Percentiles rank a stretch among this genome's conserved stretches.
Evolutionary conservation across 2,329 filamentous ascomycete species (phyloP).

Genomic region (Plenodomus tracheiphilus): DNA sequence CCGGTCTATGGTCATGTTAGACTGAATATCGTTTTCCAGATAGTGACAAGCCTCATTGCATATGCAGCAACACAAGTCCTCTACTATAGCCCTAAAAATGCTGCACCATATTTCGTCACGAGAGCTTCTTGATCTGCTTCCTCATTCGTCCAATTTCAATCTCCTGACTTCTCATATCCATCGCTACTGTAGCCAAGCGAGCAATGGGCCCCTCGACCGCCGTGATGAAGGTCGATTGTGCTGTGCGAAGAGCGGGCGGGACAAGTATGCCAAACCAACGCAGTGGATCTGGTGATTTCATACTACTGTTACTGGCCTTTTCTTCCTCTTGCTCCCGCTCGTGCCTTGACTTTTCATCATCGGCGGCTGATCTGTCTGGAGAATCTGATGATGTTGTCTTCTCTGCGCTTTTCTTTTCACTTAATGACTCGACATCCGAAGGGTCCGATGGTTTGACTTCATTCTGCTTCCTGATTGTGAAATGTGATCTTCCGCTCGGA

Average conservation of each 20-base stretch:
- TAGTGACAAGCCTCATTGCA: no score
- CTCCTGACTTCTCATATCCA: conserved; percentile 67
- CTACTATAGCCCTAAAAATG: not conserved
- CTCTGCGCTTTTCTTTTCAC: not conserved
- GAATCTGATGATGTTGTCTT: not conserved
- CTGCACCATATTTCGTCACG: not conserved
- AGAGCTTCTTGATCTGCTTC: conserved; percentile 50
- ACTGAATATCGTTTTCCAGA: no score
- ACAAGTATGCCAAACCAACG: conserved; percentile 60
- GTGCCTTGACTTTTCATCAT: not conserved
- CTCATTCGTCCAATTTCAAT: conserved; percentile 65
- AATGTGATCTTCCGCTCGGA: not conserved
- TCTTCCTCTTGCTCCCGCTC: not conserved
- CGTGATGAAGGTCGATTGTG: conserved; percentile 62
- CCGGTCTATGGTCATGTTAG: no score
- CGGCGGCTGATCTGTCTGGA: not conserved
- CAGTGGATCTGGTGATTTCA: conserved; percentile 55
- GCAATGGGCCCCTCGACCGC: conserved; percentile 63
- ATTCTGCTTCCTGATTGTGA: not conserved
- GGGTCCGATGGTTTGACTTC: not conserved
- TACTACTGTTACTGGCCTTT: conserved; percentile 1
- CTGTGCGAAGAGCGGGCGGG: conserved; percentile 54
- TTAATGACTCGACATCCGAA: not conserved
- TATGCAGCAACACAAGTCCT: no score
- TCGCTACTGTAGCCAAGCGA: conserved; percentile 59